Conservation (phyloP, 2,329 filamentous ascomycete genomes). For the Pestalotiopsis sp. region DNA sequence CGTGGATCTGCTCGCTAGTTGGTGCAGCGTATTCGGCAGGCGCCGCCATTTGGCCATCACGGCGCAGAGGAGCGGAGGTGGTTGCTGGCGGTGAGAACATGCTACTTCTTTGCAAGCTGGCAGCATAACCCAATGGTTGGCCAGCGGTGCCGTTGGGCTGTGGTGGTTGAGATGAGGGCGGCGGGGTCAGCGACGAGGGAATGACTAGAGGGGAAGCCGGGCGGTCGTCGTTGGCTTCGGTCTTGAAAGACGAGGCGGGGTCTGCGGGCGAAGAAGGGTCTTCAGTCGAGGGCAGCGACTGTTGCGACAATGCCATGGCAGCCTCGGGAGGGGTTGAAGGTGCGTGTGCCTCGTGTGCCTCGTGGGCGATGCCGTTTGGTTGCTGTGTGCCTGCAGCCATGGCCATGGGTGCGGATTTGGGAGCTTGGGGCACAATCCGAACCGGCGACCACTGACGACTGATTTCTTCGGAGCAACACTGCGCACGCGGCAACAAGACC, state of each 20-base stretch:
- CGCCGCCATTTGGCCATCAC: conserved; percentile 18
- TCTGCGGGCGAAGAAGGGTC: conserved; percentile 56
- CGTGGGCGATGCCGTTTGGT: conserved; percentile 21
- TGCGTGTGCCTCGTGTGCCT: conserved; percentile 17
- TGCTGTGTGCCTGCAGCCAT: conserved; percentile 12
- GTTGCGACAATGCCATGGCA: conserved; percentile 45
- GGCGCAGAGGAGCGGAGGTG: conserved; percentile 35
- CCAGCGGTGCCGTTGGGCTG: conserved; percentile 29
- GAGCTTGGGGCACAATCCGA: background rate
- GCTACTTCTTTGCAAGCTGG: conserved; percentile 47
- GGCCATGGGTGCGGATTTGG: background rate
- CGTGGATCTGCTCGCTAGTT: conserved; percentile 50
- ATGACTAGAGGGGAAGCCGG: conserved; percentile 47
- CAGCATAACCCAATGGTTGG: conserved; percentile 31
- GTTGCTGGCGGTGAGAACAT: conserved; percentile 60
- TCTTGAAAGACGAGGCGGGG: conserved; percentile 50
- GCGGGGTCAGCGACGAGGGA: conserved; percentile 61
- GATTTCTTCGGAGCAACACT: background rate
- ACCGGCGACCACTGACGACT: background rate
- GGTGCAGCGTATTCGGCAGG: conserved; percentile 49
- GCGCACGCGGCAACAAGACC: background rate
- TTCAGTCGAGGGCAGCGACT: conserved; percentile 61
- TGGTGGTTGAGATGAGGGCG: conserved; percentile 55
- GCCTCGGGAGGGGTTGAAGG: conserved; percentile 36
- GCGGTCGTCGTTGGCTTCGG: conserved; percentile 51